These are phyloP conservation scores for Canna indica DNA, from an alignment of 176 grass and related monocot genomes.

Conservation along the genomic window DNA sequence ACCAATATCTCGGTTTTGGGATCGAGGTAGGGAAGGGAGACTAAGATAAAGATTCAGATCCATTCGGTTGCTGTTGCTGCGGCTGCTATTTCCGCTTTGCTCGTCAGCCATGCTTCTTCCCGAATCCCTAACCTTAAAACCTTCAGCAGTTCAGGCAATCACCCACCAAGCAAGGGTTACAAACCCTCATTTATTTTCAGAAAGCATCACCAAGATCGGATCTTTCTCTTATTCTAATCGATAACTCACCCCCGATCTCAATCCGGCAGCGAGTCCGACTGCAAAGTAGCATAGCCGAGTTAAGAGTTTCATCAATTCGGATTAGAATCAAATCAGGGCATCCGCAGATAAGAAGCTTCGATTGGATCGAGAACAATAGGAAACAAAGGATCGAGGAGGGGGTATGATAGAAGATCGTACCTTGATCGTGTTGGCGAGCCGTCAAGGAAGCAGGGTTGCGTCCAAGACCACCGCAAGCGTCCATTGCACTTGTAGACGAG, in stretches of 20 bases:
- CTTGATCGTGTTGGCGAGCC: not conserved
- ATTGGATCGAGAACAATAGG: not conserved
- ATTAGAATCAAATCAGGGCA: not conserved
- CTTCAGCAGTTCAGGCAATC: not conserved
- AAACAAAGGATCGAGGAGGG: not conserved
- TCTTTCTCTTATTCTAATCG: not conserved
- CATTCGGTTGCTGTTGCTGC: constrained; percentile 5
- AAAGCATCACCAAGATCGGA: not conserved
- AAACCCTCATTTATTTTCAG: not conserved
- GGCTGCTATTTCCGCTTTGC: not conserved
- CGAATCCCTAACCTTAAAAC: not conserved
- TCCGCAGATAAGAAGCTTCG: not conserved
- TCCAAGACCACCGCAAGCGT: not conserved
- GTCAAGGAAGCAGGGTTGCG: not conserved
- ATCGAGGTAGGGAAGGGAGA: constrained; percentile 37
- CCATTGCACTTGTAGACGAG: not conserved
- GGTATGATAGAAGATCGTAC: not conserved
- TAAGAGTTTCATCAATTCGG: not conserved
- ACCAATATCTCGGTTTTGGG: constrained; percentile 16
- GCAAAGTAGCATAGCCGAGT: not conserved
- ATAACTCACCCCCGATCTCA: not conserved
- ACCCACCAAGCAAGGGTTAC: not conserved
- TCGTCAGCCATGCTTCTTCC: not conserved
- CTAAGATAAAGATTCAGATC: constrained; percentile 64
- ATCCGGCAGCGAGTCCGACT: not conserved